Percentiles rank a stretch among this genome's conserved stretches.
Evolutionary conservation across 2,329 filamentous ascomycete genomes (phyloP).

Genomic region (Lachnellula arida): DNA sequence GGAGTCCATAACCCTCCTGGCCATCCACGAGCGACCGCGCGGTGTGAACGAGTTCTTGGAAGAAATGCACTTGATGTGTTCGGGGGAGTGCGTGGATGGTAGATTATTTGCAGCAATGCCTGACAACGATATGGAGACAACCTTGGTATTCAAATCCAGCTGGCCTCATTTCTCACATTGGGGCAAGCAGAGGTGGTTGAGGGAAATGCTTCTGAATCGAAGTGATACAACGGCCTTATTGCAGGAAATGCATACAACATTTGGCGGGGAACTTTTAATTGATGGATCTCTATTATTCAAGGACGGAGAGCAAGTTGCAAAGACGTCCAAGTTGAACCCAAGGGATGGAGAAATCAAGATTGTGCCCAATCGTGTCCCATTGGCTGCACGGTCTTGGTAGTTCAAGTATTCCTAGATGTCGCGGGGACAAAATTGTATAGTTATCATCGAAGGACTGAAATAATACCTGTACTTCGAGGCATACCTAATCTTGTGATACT

Average conservation of each 20-base stretch:
- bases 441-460: too few relatives aligned
- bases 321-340: conserved; percentile 18
- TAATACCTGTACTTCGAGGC: too few relatives aligned
- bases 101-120: conserved; percentile 17
- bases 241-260: conserved; percentile 16
- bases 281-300: conserved; percentile 21
- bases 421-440: too few relatives aligned
- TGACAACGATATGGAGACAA: conserved; percentile 5
- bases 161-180: conserved; percentile 30
- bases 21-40: conserved; percentile 24
- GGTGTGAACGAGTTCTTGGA: conserved; percentile 26
- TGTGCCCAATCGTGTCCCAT: conserved; percentile 4
- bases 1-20: conserved; percentile 21
- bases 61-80: conserved; percentile 19
- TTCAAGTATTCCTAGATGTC: too few relatives aligned
- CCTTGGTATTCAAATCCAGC: conserved; percentile 23
- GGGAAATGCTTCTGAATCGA: conserved; percentile 28
- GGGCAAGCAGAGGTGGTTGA: conserved; percentile 29
- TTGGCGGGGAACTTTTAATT: conserved; percentile 25
- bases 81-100: conserved; percentile 24
- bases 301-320: conserved; percentile 9
- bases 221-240: conserved; percentile 21
- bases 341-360: conserved; percentile 27
- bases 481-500: too few relatives aligned
- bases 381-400: too few relatives aligned